Evolutionary conservation across 768 basidiomycete species (phyloP), one percentile per base, ranked within the genome.

Genomic region (Collybia nuda): DNA sequence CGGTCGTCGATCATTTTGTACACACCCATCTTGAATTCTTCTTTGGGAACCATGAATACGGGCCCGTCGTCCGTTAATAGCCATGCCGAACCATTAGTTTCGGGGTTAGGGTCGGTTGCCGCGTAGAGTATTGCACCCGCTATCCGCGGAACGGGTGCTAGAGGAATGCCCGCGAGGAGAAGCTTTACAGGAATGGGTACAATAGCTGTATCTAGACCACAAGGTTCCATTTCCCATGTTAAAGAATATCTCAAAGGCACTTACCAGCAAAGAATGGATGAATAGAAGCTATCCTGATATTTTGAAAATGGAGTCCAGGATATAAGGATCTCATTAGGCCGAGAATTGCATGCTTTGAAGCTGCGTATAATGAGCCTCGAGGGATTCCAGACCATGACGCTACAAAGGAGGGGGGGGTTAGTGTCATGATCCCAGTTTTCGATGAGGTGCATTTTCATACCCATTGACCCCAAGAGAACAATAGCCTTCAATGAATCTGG

Each of bases 231-330:
- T 32, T 5, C 32, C 22, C 40, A 5, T 32, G 3, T 14, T 32
- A 32, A 14, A 32, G 32, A 14, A 11, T 9, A 2, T 44, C 24
- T n/a, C 21, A 17, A 49, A 19, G 39, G 47, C 40, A 44, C 64
- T 48, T 43, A 78, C 81, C 76, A 42, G 77, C 77, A 53, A 81
- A 82, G 62, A 73, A 82, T 0, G 81, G 81, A 51, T 80, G 77
- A 23, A 82, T 72, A 46, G 67, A 69, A 6, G 67, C 73, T 18
- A 80, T 63, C 23, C 79, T 67, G 56, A 81, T 74, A 18, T 71
- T 68, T 40, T 70, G 56, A 5, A 57, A 8, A 9, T 62, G 57
- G n/a, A 73, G 62, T 38, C 63, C 59, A 32, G 66, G 67, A 52
- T 72, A 61, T 7, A 83, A 62, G 9, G 77, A 69, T 15, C 79